These are phyloP conservation scores for Vitrella brassicaformis DNA, from an alignment of 73 alveolate species.

Conservation along the genomic window DNA sequence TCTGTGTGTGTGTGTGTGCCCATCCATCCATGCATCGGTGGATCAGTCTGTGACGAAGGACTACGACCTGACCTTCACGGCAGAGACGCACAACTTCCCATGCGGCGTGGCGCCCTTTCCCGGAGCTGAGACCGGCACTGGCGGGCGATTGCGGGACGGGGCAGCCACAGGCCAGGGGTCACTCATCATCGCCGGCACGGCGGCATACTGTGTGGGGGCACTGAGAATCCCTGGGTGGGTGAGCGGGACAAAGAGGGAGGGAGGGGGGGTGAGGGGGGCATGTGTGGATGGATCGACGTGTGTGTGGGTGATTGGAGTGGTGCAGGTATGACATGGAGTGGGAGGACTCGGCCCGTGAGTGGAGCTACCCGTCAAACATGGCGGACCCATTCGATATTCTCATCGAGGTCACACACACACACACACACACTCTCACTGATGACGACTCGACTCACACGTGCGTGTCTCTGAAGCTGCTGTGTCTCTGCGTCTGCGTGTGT, in stretches of 20 bases:
- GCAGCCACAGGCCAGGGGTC: conserved; percentile 39
- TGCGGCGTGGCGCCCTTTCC: conserved; percentile 40
- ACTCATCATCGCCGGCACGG: neutral
- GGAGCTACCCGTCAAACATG: neutral
- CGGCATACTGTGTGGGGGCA: neutral
- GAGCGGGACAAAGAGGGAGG: no score
- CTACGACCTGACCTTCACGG: conserved; percentile 28
- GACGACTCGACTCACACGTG: neutral
- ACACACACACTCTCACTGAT: no score
- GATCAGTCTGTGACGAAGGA: conserved; percentile 5
- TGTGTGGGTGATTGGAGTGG: neutral
- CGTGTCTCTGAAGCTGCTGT: neutral
- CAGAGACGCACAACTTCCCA: conserved; percentile 40
- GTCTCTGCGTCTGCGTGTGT: no score
- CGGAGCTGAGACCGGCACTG: conserved; percentile 36
- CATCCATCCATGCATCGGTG: neutral
- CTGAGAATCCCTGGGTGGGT: neutral
- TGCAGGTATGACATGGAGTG: neutral
- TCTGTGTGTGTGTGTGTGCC: no score
- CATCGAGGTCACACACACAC: neutral
- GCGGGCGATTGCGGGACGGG: conserved; percentile 38
- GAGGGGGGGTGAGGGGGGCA: neutral
- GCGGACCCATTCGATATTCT: neutral
- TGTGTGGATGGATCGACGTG: neutral
- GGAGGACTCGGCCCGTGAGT: neutral